Evolutionary conservation across 371 early-diverging fungal species (phyloP), one percentile per base, ranked within the genome.

Genomic region (Aphelidium insulamus): DNA sequence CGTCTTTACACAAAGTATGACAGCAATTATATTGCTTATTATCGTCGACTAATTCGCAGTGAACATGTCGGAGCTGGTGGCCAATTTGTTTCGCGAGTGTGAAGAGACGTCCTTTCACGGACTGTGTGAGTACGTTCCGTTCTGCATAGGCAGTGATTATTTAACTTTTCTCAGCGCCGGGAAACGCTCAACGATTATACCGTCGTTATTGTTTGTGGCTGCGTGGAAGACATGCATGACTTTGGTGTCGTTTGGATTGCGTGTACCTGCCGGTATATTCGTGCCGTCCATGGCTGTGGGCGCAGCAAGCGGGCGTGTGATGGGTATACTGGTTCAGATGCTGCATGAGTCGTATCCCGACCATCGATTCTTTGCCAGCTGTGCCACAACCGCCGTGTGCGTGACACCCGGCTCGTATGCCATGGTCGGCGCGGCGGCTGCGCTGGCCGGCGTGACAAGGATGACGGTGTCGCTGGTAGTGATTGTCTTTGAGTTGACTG

Each of bases 381-480:
- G 82, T 39, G 43, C 50, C 2, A 41, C 54, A 4, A 64, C 58
- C 34, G 51, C 45, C 5, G 51, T 50, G 53, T 90, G 92, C 47
- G 65, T 94, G 8, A 81, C 75, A 9, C 85, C 88, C 0, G 95
- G 91, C 18, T 72, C 82, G 8, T 94, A 94, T 49, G 87, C 95
- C 0, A 65, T 91, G 54, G 79, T 92, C 2, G 95, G 92, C 5
- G 90, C 90, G 1, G 87, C 86, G 2, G 87, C 90, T 3, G 63
- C 74, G 20, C 53, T 94, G 39, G 76, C 79, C 2, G 91, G 95
- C 6, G 75, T 83, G 2, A 87, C 95, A 0, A 69, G 88, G 38
- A 86, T 86, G 51, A 88, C 92, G 6, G 83, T 88, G 3, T 84
- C 87, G 0, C 52, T 90, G 5, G 79, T 76, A 20, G 83, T 88